Percentiles rank a stretch among this genome's conserved stretches.
Conservation (phyloP, 768 basidiomycete species). For the Boletus tomentosulus region DNA sequence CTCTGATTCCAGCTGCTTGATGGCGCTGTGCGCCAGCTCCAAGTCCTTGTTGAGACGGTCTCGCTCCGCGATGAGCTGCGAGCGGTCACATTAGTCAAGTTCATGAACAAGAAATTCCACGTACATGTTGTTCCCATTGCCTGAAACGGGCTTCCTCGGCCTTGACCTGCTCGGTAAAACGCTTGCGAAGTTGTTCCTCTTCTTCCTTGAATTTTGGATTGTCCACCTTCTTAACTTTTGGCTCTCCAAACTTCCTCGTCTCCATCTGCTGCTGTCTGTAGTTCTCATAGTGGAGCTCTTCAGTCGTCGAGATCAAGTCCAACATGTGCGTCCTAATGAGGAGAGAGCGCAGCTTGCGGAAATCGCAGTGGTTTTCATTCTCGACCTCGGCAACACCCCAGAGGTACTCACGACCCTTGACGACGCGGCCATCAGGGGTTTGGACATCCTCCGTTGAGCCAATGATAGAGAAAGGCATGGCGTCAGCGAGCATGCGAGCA, state of each 20-base stretch:
- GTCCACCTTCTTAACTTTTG: slow-evolving; percentile 97
- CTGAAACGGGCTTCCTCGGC: slow-evolving; percentile 95
- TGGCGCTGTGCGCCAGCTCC: slow-evolving; percentile 85
- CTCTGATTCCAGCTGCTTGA: slow-evolving; percentile 88
- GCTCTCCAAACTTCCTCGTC: slow-evolving; percentile 97
- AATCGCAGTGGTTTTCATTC: slow-evolving; percentile 99
- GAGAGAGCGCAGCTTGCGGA: slow-evolving; percentile 93
- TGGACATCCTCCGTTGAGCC: slow-evolving; percentile 94
- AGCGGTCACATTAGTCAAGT: slow-evolving; percentile 13
- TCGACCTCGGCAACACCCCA: slow-evolving; percentile 99
- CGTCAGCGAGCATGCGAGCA: slow-evolving; percentile 79
- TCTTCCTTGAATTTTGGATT: slow-evolving; percentile 99
- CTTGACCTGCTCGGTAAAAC: slow-evolving; percentile 99
- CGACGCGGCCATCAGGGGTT: slow-evolving; percentile 84
- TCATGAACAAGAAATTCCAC: slow-evolving; percentile 23
- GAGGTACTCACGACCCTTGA: slow-evolving; percentile 97
- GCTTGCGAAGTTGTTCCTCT: slow-evolving; percentile 92
- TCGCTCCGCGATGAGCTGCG: slow-evolving; percentile 93
- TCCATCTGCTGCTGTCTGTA: slow-evolving; percentile 99
- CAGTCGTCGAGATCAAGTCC: slow-evolving; percentile 92
- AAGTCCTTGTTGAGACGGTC: slow-evolving; percentile 99
- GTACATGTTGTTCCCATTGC: slow-evolving; percentile 98
- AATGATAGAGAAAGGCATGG: slow-evolving; percentile 98
- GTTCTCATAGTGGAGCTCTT: slow-evolving; percentile 95
- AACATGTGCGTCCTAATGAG: slow-evolving; percentile 98